phyloP scores from a whole-genome alignment of 1,139 yeast species.

The Debaryomyces sp. region DNA sequence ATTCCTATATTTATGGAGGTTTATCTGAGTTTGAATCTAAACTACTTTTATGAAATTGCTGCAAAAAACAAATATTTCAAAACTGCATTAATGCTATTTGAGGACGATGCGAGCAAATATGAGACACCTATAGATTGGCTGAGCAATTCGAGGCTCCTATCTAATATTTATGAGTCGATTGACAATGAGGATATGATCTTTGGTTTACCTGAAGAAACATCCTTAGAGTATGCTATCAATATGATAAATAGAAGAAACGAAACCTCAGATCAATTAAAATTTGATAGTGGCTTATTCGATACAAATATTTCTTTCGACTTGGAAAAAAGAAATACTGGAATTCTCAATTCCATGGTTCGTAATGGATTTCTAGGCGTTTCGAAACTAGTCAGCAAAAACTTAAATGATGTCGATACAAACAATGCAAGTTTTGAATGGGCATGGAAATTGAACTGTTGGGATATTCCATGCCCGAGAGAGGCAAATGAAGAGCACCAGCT shows the following conservation, averaged over 20 bases:
- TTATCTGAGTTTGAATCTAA: conserved; percentile 36
- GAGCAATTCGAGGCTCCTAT: conserved; percentile 23
- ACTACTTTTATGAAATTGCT: conserved; percentile 37
- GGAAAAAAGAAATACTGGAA: conserved; percentile 12
- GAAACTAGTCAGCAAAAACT: conserved; percentile 27
- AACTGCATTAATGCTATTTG: conserved; percentile 58
- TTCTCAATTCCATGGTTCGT: conserved; percentile 41
- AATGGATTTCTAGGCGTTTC: conserved; percentile 57
- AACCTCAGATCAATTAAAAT: conserved; percentile 47
- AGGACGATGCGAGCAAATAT: conserved; percentile 40
- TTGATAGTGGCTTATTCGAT: conserved; percentile 61
- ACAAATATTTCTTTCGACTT: conserved; percentile 29
- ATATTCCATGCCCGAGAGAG: conserved; percentile 47
- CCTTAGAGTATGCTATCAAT: conserved; percentile 52
- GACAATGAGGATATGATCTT: conserved; percentile 63
- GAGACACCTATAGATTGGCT: conserved; percentile 10
- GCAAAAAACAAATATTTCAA: conserved; percentile 36
- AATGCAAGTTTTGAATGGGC: conserved; percentile 46
- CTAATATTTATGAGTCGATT: conserved; percentile 48
- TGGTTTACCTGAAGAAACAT: conserved; percentile 64
- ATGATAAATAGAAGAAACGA: conserved; percentile 39
- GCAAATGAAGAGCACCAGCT: conserved; percentile 40
- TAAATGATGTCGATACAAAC: conserved; percentile 8
- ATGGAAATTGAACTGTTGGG: conserved; percentile 79
- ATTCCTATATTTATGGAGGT: conserved; percentile 34